phyloP scores from a whole-genome alignment of 2,329 filamentous ascomycete species.

The Kalmusia sp. region DNA sequence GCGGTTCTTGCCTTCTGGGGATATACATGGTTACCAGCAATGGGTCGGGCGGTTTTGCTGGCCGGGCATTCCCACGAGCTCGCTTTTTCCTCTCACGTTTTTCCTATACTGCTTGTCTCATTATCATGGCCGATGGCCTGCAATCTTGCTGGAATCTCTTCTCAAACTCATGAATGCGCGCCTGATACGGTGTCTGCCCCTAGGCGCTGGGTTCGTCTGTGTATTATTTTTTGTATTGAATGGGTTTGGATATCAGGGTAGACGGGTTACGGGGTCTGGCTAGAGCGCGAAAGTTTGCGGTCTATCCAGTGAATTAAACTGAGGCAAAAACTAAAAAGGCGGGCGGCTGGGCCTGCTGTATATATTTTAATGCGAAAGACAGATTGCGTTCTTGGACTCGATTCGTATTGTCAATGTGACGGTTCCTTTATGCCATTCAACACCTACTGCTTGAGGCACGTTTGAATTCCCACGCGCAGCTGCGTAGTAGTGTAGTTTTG shows the following conservation, averaged over 20 bases:
- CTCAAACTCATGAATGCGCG: slow-evolving; percentile 10
- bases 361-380: slow-evolving; percentile 13
- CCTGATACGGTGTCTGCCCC: slow-evolving; percentile 4
- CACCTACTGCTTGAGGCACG: no score
- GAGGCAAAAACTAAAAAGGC: background rate
- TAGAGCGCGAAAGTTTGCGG: background rate
- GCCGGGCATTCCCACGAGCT: background rate
- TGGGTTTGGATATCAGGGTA: slow-evolving; percentile 10
- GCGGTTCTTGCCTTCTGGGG: slow-evolving; percentile 1
- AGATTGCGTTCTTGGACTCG: background rate
- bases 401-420: background rate
- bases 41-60: slow-evolving; percentile 12
- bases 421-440: no score
- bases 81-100: slow-evolving; percentile 4
- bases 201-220: slow-evolving; percentile 32
- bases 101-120: slow-evolving; percentile 1
- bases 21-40: slow-evolving; percentile 25
- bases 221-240: slow-evolving; percentile 26
- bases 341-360: slow-evolving; percentile 3
- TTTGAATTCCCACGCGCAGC: no score
- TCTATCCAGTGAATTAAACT: no score
- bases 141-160: slow-evolving; percentile 3
- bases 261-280: background rate
- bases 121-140: background rate
- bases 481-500: no score